Percentiles rank a stretch among this genome's conserved stretches.
Evolutionary conservation across 106 monocot species (phyloP).

Genomic region (Phalaenopsis equestris): DNA sequence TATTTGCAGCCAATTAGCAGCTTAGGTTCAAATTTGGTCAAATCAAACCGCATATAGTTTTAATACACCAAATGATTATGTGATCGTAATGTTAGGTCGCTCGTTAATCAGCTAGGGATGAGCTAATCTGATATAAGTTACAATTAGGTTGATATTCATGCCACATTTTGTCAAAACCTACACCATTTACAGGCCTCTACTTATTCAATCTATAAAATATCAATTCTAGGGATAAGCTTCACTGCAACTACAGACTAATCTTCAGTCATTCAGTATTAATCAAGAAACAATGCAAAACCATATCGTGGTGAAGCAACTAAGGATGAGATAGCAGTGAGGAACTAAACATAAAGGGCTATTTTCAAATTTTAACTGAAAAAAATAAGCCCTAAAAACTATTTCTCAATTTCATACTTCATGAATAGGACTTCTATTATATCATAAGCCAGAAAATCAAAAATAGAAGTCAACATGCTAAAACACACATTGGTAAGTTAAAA

Average conservation of each 20-base stretch:
- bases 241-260: neutral
- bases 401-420: neutral
- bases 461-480: neutral
- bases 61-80: neutral
- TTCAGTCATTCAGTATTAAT: neutral
- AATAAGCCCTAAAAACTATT: neutral
- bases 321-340: neutral
- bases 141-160: neutral
- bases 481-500: neutral
- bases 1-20: no score
- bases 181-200: neutral
- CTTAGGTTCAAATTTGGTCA: no score
- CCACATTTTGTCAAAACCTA: neutral
- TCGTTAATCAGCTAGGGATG: neutral
- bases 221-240: neutral
- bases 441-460: neutral
- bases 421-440: neutral
- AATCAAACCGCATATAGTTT: neutral
- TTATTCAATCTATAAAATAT: neutral
- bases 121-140: neutral
- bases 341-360: neutral
- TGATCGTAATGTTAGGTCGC: neutral
- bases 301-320: neutral
- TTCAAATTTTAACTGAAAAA: neutral
- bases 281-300: neutral